Percentiles rank a stretch among this genome's conserved stretches.
These are phyloP conservation scores for Tetracentron sinense DNA, from an alignment of 164 flowering plant genomes.

Conservation along the genomic window DNA sequence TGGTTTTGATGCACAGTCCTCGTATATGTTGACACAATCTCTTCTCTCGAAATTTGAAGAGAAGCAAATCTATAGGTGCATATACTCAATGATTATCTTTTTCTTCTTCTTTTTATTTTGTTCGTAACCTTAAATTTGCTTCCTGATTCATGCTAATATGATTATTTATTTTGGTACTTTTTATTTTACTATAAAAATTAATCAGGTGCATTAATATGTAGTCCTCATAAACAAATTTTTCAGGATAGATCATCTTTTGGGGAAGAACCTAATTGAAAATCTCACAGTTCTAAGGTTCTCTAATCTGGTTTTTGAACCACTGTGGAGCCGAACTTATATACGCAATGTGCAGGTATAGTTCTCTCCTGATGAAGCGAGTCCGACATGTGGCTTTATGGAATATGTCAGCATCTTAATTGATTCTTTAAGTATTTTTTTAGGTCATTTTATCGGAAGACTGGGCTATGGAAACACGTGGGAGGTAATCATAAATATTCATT, in stretches of 20 bases:
- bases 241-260: slow-evolving; percentile 71
- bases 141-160: not conserved
- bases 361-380: slow-evolving; percentile 1
- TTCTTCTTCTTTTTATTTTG: not conserved
- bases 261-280: slow-evolving; percentile 56
- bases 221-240: slow-evolving; percentile 3
- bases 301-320: slow-evolving; percentile 60
- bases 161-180: not conserved
- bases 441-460: slow-evolving; percentile 54
- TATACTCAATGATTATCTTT: not conserved
- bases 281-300: slow-evolving; percentile 59
- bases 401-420: slow-evolving; percentile 2
- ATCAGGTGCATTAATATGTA: not conserved
- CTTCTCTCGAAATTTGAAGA: slow-evolving; percentile 50
- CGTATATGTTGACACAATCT: slow-evolving; percentile 32
- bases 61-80: slow-evolving; percentile 57
- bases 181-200: not conserved
- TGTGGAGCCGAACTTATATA: slow-evolving; percentile 56
- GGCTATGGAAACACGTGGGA: slow-evolving; percentile 33
- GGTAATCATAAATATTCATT: slow-evolving; percentile 20
- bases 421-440: slow-evolving; percentile 21
- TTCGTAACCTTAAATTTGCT: not conserved
- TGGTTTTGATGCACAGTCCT: slow-evolving; percentile 45
- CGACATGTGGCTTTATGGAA: slow-evolving; percentile 1
- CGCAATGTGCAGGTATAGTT: slow-evolving; percentile 45